Evolutionary conservation across 768 basidiomycete species (phyloP).

Genomic region (Russula sp.): DNA sequence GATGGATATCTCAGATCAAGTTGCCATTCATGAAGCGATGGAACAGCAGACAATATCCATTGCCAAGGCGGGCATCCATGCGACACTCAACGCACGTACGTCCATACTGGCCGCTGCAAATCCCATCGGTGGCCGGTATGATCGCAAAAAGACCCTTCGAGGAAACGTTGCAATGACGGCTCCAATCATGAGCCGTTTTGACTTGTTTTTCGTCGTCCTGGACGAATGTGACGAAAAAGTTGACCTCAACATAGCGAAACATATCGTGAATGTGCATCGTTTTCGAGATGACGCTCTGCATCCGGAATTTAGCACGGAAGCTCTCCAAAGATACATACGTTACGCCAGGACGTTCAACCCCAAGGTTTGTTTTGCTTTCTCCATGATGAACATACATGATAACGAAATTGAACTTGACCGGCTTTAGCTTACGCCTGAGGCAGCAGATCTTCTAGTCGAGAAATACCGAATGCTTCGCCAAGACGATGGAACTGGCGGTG

Average conservation of each 20-base stretch:
- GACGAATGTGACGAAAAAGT: constrained; percentile 94
- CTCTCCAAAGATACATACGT: constrained; percentile 92
- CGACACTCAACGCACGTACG: constrained; percentile 95
- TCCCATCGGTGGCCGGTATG: constrained; percentile 95
- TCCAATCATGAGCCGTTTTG: constrained; percentile 98
- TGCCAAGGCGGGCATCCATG: constrained; percentile 98
- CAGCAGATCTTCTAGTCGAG: constrained; percentile 89
- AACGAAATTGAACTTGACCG: constrained; percentile 9
- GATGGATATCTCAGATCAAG: constrained; percentile 98
- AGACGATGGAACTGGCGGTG: constrained; percentile 86
- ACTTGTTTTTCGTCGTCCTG: constrained; percentile 96
- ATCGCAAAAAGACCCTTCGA: constrained; percentile 86
- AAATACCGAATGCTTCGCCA: constrained; percentile 91
- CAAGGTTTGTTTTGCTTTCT: constrained; percentile 53
- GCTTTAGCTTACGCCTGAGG: constrained; percentile 81
- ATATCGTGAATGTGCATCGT: constrained; percentile 97
- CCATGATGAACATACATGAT: constrained; percentile 9
- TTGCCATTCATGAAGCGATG: constrained; percentile 99
- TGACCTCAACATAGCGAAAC: constrained; percentile 90
- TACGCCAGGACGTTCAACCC: constrained; percentile 98
- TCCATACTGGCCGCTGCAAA: constrained; percentile 98
- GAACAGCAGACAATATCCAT: constrained; percentile 99
- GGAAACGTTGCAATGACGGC: constrained; percentile 97
- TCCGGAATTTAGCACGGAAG: constrained; percentile 97
- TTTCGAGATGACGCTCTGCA: constrained; percentile 93